Evolutionary conservation across 2,329 filamentous ascomycete species (phyloP).

Genomic region (Thermomyces lanuginosus): DNA sequence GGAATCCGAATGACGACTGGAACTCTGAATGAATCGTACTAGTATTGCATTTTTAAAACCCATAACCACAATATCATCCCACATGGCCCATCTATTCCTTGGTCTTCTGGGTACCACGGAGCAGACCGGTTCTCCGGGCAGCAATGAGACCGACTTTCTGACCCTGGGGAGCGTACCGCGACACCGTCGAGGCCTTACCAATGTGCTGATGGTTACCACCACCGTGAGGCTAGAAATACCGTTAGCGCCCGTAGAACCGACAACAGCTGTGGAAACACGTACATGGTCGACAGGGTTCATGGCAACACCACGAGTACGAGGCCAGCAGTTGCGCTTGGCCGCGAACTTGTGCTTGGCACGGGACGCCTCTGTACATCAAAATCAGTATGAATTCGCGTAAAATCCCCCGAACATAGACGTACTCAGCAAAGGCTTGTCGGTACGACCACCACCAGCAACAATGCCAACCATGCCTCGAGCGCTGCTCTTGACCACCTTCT

Average conservation of each 20-base stretch:
- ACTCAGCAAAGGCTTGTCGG: conserved; percentile 98
- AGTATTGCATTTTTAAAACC: too few relatives aligned
- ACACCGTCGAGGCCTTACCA: conserved; percentile 99
- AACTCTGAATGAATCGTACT: too few relatives aligned
- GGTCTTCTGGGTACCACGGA: conserved; percentile 99
- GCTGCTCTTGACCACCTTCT: conserved; percentile 91
- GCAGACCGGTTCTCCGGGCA: conserved; percentile 97
- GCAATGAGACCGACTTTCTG: conserved; percentile 99
- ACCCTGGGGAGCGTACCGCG: conserved; percentile 90
- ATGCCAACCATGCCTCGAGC: conserved; percentile 98
- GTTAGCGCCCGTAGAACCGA: conserved; percentile 8
- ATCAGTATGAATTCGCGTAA: conserved; percentile 25
- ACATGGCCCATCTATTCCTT: conserved; percentile 89
- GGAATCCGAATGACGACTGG: too few relatives aligned
- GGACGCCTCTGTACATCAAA: conserved; percentile 60
- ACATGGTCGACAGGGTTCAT: conserved; percentile 99
- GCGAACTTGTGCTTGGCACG: conserved; percentile 99
- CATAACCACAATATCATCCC: too few relatives aligned
- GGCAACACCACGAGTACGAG: conserved; percentile 99
- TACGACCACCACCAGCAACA: conserved; percentile 96
- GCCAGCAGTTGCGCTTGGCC: conserved; percentile 99
- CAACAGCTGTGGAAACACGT: conserved; percentile 19
- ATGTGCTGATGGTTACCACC: conserved; percentile 99
- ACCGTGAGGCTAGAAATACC: conserved; percentile 53
- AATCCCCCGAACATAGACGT: conserved; percentile 16